Evolutionary conservation across 1,284 basidiomycete species (phyloP).

Genomic region (Gymnopus androsaceus): DNA sequence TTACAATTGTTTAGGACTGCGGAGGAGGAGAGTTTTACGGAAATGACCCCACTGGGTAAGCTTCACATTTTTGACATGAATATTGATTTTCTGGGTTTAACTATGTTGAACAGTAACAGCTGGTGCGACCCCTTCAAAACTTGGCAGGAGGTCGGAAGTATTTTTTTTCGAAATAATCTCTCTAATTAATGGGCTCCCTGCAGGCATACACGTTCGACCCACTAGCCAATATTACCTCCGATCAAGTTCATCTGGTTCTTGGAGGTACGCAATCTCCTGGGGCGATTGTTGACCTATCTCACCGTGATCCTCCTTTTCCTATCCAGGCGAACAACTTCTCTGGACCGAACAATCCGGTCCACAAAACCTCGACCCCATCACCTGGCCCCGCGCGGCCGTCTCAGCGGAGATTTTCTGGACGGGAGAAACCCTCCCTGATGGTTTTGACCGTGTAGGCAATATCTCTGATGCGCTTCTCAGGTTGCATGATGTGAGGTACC

Average conservation of each 20-base stretch:
- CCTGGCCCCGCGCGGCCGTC: slow-evolving; percentile 65
- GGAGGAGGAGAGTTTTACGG: slow-evolving; percentile 82
- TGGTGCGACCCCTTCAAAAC: slow-evolving; percentile 78
- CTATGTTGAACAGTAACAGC: slow-evolving; percentile 36
- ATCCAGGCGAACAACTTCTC: slow-evolving; percentile 43
- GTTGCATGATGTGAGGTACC: slow-evolving; percentile 63
- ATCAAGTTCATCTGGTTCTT: slow-evolving; percentile 42
- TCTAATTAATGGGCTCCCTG: background rate
- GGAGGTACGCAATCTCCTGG: slow-evolving; percentile 41
- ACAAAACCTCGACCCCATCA: slow-evolving; percentile 51
- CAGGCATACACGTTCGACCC: slow-evolving; percentile 60
- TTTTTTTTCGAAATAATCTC: background rate
- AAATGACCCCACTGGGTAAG: slow-evolving; percentile 34
- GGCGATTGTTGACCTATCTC: background rate
- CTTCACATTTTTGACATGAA: background rate
- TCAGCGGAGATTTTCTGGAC: slow-evolving; percentile 68
- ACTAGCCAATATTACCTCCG: slow-evolving; percentile 39
- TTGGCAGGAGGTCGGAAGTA: slow-evolving; percentile 60
- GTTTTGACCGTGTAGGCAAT: slow-evolving; percentile 26
- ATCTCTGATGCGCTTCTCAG: slow-evolving; percentile 52
- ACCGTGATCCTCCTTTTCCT: background rate
- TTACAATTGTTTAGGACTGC: slow-evolving; percentile 56
- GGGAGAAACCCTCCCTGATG: slow-evolving; percentile 31
- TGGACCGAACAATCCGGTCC: slow-evolving; percentile 62
- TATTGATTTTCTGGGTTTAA: background rate